Conservation (phyloP, 164 flowering plant genomes). For the Chimonanthus salicifolius region DNA sequence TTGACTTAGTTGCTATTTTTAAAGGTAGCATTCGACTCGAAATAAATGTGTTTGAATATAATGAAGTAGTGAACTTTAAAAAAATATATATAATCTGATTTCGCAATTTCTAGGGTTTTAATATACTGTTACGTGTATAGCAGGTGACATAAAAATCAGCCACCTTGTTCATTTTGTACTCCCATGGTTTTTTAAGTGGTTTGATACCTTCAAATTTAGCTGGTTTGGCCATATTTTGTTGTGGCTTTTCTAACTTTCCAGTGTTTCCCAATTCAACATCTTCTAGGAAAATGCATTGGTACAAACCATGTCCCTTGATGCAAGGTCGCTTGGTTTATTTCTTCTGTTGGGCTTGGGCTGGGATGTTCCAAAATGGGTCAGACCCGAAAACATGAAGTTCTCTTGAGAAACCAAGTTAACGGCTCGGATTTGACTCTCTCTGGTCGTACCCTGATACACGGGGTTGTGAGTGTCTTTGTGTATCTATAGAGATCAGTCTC, state of each 20-base stretch:
- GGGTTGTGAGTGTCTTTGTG: too few relatives aligned
- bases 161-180: too few relatives aligned
- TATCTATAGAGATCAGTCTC: too few relatives aligned
- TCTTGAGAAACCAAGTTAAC: background rate
- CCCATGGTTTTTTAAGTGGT: background rate
- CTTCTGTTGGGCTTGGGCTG: background rate
- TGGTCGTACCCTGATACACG: background rate
- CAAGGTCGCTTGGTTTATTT: background rate
- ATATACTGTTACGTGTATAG: too few relatives aligned
- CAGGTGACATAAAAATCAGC: too few relatives aligned
- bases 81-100: too few relatives aligned
- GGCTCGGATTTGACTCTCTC: background rate
- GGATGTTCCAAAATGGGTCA: background rate
- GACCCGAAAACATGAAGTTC: background rate
- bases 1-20: too few relatives aligned
- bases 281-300: background rate
- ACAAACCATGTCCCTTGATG: background rate
- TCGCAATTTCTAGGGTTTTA: too few relatives aligned
- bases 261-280: background rate
- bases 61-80: too few relatives aligned
- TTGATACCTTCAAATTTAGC: conserved; percentile 17
- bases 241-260: conserved; percentile 21
- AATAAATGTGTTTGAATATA: too few relatives aligned
- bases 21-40: too few relatives aligned
- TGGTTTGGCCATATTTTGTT: conserved; percentile 18